Conservation (phyloP, 768 basidiomycete genomes). For the Amanita phalloides region DNA sequence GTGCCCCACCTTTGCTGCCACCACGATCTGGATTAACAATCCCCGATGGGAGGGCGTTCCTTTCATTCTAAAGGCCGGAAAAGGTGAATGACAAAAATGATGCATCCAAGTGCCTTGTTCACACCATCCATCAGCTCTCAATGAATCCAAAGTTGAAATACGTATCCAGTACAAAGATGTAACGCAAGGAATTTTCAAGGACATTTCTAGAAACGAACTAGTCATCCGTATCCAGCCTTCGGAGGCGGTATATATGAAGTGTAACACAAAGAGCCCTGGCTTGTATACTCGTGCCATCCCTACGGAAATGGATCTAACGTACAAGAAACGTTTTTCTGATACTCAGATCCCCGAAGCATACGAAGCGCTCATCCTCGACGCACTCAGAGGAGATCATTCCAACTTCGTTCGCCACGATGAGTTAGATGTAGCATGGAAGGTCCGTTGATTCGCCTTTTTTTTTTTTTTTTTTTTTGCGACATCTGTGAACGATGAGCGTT, state of each 20-base stretch:
- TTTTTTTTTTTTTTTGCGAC: background rate
- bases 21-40: slow-evolving; percentile 86
- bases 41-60: slow-evolving; percentile 98
- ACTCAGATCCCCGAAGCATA: slow-evolving; percentile 93
- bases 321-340: slow-evolving; percentile 90
- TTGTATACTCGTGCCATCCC: slow-evolving; percentile 84
- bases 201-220: slow-evolving; percentile 93
- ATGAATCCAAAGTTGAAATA: slow-evolving; percentile 98
- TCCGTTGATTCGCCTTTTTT: slow-evolving; percentile 19
- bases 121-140: slow-evolving; percentile 49
- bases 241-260: slow-evolving; percentile 94
- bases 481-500: background rate
- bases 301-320: slow-evolving; percentile 97
- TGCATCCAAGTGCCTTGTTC: background rate
- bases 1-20: slow-evolving; percentile 92
- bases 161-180: slow-evolving; percentile 98
- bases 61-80: slow-evolving; percentile 96
- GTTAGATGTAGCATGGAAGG: slow-evolving; percentile 97
- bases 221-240: slow-evolving; percentile 95
- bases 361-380: slow-evolving; percentile 91
- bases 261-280: slow-evolving; percentile 93
- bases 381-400: slow-evolving; percentile 95
- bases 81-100: slow-evolving; percentile 45
- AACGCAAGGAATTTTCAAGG: slow-evolving; percentile 91
- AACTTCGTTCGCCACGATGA: slow-evolving; percentile 99